Evolutionary conservation across 2,329 filamentous ascomycete genomes (phyloP).

Genomic region (Madurella fahalii): DNA sequence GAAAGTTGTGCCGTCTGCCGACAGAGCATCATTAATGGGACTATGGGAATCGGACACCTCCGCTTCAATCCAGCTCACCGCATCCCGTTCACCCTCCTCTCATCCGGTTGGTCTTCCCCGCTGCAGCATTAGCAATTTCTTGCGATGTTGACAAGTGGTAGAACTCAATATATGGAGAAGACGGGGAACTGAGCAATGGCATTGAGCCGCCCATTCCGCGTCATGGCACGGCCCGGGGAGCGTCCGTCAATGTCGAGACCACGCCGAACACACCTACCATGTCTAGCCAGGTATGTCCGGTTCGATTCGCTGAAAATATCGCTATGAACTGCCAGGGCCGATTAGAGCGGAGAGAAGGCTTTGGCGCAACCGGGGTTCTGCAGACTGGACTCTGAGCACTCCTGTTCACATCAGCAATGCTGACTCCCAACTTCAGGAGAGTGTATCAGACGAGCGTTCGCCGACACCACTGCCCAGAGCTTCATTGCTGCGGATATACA

Average conservation of each 20-base stretch:
- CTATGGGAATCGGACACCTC: neutral
- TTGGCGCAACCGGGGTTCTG: neutral
- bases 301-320: too few species aligned
- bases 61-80: neutral
- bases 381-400: neutral
- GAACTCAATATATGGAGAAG: neutral
- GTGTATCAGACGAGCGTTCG: constrained; percentile 13
- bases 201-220: neutral
- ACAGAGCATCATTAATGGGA: neutral
- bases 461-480: constrained; percentile 22
- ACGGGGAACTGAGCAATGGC: neutral
- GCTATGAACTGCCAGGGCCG: neutral
- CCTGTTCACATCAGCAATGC: neutral
- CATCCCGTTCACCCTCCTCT: neutral
- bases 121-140: too few species aligned
- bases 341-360: neutral
- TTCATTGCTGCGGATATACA: constrained; percentile 39
- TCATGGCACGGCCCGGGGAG: neutral
- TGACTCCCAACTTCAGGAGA: neutral
- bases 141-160: neutral
- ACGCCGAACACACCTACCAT: neutral
- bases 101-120: neutral
- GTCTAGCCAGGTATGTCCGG: constrained; percentile 1
- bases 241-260: neutral
- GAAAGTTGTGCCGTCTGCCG: neutral